A percentile compares a stretch with the other conserved stretches of the same genome.
Conservation (phyloP, 2,329 filamentous ascomycete genomes). For the Penicillium sp. region DNA sequence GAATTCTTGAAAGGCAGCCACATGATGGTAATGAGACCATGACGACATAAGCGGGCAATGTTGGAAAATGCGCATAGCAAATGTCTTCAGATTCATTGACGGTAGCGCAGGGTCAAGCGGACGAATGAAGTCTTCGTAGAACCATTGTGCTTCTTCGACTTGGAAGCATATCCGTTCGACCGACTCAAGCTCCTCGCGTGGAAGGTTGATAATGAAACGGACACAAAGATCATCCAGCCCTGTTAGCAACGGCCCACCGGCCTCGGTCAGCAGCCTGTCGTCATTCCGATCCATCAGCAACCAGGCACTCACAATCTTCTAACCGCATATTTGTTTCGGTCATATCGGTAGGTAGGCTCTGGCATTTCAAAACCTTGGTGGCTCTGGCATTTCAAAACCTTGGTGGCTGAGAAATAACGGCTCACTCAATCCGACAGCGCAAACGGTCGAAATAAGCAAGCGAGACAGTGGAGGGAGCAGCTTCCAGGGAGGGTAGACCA, state of each 20-base stretch:
- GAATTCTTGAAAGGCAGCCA: conserved; percentile 85
- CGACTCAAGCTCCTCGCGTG: conserved; percentile 82
- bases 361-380: conserved; percentile 57
- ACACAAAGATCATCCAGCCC: conserved; percentile 97
- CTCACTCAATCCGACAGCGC: conserved; percentile 25
- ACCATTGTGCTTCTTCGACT: conserved; percentile 99
- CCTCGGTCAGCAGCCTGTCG: conserved; percentile 24
- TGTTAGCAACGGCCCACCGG: conserved; percentile 38
- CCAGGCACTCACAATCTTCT: conserved; percentile 72
- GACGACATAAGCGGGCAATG: conserved; percentile 86
- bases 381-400: conserved; percentile 58
- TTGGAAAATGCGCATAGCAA: conserved; percentile 87
- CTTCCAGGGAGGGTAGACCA: conserved; percentile 27
- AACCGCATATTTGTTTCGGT: conserved; percentile 76
- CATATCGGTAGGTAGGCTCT: conserved; percentile 63
- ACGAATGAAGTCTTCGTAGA: conserved; percentile 98
- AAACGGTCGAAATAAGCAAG: conserved; percentile 20
- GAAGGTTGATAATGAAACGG: conserved; percentile 96
- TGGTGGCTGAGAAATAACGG: conserved; percentile 22
- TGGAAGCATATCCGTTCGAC: conserved; percentile 97
- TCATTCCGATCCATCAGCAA: background rate
- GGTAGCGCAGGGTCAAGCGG: conserved; percentile 82
- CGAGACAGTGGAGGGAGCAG: conserved; percentile 22
- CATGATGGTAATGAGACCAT: conserved; percentile 75
- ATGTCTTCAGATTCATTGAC: conserved; percentile 78